phyloP scores from a whole-genome alignment of 1,284 basidiomycete genomes.

The Wolfiporia cocos region DNA sequence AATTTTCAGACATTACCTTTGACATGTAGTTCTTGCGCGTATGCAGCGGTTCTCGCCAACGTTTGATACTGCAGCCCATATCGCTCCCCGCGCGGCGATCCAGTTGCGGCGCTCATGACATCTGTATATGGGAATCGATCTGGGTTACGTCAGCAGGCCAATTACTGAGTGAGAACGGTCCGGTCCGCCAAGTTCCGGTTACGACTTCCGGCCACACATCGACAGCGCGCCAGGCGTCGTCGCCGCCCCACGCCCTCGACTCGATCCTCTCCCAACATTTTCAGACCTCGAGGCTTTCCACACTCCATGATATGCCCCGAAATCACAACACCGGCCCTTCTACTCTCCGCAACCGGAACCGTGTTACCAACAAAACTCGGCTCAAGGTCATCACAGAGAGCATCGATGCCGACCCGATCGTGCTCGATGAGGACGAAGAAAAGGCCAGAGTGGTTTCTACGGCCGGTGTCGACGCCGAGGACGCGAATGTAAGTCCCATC shows the following conservation, averaged over 20 bases:
- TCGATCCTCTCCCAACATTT: slow-evolving; percentile 14
- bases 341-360: slow-evolving; percentile 75
- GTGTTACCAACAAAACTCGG: slow-evolving; percentile 88
- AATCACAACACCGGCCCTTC: slow-evolving; percentile 66
- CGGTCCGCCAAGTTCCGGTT: slow-evolving; percentile 7
- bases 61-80: too few relatives aligned
- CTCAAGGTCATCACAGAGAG: slow-evolving; percentile 77
- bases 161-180: slow-evolving; percentile 4
- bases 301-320: slow-evolving; percentile 76
- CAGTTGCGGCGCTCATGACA: too few relatives aligned
- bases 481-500: slow-evolving; percentile 72
- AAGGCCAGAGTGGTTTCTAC: slow-evolving; percentile 60
- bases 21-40: too few relatives aligned
- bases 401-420: slow-evolving; percentile 77
- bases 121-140: not conserved
- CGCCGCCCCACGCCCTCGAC: slow-evolving; percentile 18
- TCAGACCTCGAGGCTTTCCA: slow-evolving; percentile 13
- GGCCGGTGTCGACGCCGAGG: slow-evolving; percentile 79
- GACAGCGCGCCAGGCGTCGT: slow-evolving; percentile 21
- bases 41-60: too few relatives aligned
- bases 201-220: slow-evolving; percentile 10
- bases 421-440: slow-evolving; percentile 79
- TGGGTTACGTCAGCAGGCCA: slow-evolving; percentile 7
- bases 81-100: too few relatives aligned
- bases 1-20: too few relatives aligned